Conservation (phyloP, 1,284 basidiomycete species). For the Phellinidium pouzarii region DNA sequence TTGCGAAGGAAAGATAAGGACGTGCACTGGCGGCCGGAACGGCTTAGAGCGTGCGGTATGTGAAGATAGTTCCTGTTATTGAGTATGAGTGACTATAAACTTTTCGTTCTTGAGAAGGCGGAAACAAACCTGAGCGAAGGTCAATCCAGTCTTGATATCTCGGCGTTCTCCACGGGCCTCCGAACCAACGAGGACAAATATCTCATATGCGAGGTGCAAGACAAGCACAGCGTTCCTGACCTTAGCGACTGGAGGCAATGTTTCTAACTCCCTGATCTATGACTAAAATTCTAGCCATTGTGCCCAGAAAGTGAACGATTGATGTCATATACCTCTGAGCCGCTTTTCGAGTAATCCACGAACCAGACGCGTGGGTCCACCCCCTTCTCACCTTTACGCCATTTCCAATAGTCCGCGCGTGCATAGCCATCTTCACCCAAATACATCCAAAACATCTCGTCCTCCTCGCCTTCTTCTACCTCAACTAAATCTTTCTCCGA, state of each 20-base stretch:
- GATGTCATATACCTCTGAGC: conserved; percentile 5
- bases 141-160: conserved; percentile 55
- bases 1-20: conserved; percentile 61
- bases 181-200: conserved; percentile 67
- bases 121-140: conserved; percentile 44
- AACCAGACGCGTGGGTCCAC: conserved; percentile 49
- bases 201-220: conserved; percentile 68
- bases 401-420: conserved; percentile 73
- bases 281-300: background rate
- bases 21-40: conserved; percentile 64
- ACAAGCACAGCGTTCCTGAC: conserved; percentile 45
- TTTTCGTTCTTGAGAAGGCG: background rate
- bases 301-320: background rate
- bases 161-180: conserved; percentile 50
- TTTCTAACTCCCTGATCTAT: conserved; percentile 30
- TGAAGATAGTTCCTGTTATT: conserved; percentile 46
- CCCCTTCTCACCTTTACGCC: conserved; percentile 38
- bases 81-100: no score
- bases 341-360: conserved; percentile 36
- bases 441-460: conserved; percentile 80
- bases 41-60: conserved; percentile 46
- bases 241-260: conserved; percentile 23
- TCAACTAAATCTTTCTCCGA: conserved; percentile 47
- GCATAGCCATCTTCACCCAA: conserved; percentile 67
- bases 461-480: conserved; percentile 47